Evolutionary conservation across 108 stramenopile species (phyloP).

Genomic region (Fragilaria crotonensis): DNA sequence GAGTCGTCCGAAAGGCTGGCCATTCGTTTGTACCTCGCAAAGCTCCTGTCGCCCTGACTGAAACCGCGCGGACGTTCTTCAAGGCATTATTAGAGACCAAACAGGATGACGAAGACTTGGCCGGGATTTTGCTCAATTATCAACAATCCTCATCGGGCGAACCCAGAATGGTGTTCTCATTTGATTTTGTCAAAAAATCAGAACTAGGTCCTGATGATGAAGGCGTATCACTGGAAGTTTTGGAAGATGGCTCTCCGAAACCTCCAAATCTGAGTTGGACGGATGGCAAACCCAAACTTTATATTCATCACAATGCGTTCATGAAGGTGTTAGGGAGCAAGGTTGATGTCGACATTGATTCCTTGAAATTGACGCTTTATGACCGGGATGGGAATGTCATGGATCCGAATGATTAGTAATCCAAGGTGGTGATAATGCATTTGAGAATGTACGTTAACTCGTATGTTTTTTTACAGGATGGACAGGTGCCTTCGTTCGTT

Average conservation of each 20-base stretch:
- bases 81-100: constrained; percentile 21
- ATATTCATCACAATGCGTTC: constrained; percentile 68
- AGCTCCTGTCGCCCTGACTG: constrained; percentile 64
- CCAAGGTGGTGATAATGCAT: too few species aligned
- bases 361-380: constrained; percentile 42
- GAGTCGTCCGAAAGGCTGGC: not conserved
- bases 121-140: constrained; percentile 61
- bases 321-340: constrained; percentile 78
- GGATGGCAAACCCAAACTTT: constrained; percentile 69
- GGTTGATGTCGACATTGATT: constrained; percentile 53
- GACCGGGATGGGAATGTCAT: constrained; percentile 67
- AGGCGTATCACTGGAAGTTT: constrained; percentile 67
- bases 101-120: constrained; percentile 24
- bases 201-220: constrained; percentile 11
- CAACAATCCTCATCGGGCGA: constrained; percentile 55
- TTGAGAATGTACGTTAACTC: too few species aligned
- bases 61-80: constrained; percentile 55
- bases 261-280: constrained; percentile 43
- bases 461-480: too few species aligned
- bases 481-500: too few species aligned
- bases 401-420: constrained; percentile 74
- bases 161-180: constrained; percentile 78
- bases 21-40: constrained; percentile 48
- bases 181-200: constrained; percentile 58
- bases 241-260: constrained; percentile 65